Conservation (phyloP, 2,329 filamentous ascomycete genomes). For the Penicillium sp. region DNA sequence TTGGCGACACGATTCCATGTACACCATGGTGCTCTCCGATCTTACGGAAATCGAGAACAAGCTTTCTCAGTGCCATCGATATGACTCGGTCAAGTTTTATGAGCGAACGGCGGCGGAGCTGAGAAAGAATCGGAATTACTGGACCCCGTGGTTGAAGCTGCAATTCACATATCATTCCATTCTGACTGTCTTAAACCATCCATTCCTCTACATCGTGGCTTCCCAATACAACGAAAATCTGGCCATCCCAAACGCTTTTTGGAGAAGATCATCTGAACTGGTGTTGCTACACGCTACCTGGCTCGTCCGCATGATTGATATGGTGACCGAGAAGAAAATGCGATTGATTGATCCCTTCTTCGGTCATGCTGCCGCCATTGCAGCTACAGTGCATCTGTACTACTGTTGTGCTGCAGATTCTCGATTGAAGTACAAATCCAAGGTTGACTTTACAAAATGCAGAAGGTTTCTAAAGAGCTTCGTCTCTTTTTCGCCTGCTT, state of each 20-base stretch:
- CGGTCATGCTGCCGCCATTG: slow-evolving; percentile 53
- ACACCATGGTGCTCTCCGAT: slow-evolving; percentile 52
- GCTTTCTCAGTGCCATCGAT: slow-evolving; percentile 52
- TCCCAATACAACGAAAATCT: slow-evolving; percentile 54
- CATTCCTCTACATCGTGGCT: slow-evolving; percentile 54
- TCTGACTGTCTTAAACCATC: slow-evolving; percentile 53
- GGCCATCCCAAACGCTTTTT: slow-evolving; percentile 56
- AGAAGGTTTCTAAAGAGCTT: slow-evolving; percentile 52
- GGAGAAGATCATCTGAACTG: slow-evolving; percentile 53
- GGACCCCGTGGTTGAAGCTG: slow-evolving; percentile 54
- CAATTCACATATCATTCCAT: slow-evolving; percentile 57
- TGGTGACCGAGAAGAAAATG: slow-evolving; percentile 53
- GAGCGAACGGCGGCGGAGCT: slow-evolving; percentile 51
- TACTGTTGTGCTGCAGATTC: slow-evolving; percentile 54
- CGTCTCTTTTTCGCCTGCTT: slow-evolving; percentile 49
- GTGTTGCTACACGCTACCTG: slow-evolving; percentile 55
- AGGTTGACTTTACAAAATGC: slow-evolving; percentile 54
- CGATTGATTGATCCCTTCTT: slow-evolving; percentile 54
- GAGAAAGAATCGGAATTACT: slow-evolving; percentile 49
- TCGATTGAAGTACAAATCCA: slow-evolving; percentile 53
- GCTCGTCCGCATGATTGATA: slow-evolving; percentile 56
- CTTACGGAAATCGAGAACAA: slow-evolving; percentile 52
- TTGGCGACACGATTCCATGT: slow-evolving; percentile 54
- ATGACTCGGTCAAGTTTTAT: slow-evolving; percentile 55
- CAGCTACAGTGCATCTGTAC: slow-evolving; percentile 55